Conservation (phyloP, 2,329 filamentous ascomycete genomes). For the Acephala macrosclerotiorum region DNA sequence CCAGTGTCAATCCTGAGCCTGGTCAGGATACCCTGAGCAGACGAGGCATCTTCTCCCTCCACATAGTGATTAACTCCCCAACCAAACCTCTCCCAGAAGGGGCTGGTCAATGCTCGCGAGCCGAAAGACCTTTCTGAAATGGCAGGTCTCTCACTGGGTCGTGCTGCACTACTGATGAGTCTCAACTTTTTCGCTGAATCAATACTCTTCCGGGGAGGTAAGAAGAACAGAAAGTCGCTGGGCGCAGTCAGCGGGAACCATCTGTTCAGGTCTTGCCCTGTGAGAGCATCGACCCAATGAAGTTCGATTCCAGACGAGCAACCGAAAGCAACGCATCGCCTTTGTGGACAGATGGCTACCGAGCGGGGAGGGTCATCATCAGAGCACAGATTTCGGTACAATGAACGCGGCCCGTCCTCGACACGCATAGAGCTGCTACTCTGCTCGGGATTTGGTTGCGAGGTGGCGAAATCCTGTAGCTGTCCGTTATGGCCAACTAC, state of each 20-base stretch:
- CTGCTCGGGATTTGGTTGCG: neutral
- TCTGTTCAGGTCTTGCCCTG: constrained; percentile 56
- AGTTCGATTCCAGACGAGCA: constrained; percentile 68
- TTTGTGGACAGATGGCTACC: constrained; percentile 70
- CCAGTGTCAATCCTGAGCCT: constrained; percentile 30
- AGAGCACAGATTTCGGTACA: constrained; percentile 61
- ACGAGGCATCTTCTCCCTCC: constrained; percentile 20
- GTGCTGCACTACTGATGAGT: constrained; percentile 67
- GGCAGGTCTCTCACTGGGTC: constrained; percentile 45
- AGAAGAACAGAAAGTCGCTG: constrained; percentile 65
- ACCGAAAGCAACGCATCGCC: constrained; percentile 70
- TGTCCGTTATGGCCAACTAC: constrained; percentile 12
- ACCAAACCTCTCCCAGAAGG: constrained; percentile 39
- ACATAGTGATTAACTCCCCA: constrained; percentile 25
- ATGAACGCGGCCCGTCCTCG: constrained; percentile 44
- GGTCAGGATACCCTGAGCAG: constrained; percentile 25
- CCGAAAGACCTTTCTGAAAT: constrained; percentile 40
- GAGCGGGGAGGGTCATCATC: constrained; percentile 69
- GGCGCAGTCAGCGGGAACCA: constrained; percentile 63
- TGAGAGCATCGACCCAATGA: constrained; percentile 60
- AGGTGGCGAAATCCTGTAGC: constrained; percentile 4
- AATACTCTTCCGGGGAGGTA: constrained; percentile 58
- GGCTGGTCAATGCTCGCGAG: constrained; percentile 29
- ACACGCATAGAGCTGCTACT: constrained; percentile 36
- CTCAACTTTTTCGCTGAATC: constrained; percentile 64